phyloP scores from a whole-genome alignment of 2,329 filamentous ascomycete genomes.

The Hypoxylon sp. region DNA sequence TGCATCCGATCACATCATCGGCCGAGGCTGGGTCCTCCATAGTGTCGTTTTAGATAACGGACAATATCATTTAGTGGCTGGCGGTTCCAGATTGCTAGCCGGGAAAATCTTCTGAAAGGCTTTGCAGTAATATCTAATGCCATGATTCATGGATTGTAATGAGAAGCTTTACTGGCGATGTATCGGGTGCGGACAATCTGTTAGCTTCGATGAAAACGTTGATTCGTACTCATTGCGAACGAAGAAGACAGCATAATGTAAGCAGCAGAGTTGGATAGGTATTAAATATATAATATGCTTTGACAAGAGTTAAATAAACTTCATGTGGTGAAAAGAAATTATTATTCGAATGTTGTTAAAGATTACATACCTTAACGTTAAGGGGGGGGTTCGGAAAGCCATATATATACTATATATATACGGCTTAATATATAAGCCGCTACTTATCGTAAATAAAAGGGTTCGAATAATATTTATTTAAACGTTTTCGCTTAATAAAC shows the following conservation, averaged over 20 bases:
- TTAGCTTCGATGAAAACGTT: not conserved
- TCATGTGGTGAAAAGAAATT: not conserved
- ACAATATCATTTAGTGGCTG: not conserved
- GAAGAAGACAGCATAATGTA: not conserved
- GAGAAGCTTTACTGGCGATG: not conserved
- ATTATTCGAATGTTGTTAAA: no score
- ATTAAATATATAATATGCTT: not conserved
- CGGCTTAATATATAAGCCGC: no score
- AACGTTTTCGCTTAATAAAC: no score
- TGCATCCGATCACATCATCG: constrained; percentile 1
- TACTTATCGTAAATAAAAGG: no score
- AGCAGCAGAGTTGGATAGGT: not conserved
- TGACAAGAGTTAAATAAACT: not conserved
- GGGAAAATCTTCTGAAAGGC: not conserved
- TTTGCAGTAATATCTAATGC: not conserved
- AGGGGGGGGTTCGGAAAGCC: no score
- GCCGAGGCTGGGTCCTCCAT: not conserved
- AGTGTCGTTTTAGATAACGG: not conserved
- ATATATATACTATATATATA: no score
- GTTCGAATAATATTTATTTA: no score
- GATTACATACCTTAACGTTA: no score
- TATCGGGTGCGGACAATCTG: not conserved
- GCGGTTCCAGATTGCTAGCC: not conserved
- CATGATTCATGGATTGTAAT: not conserved
- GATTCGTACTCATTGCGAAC: not conserved